Evolutionary conservation across 495 filamentous ascomycete genomes (phyloP).

Genomic region (Pseudomonodictys pantanalensis): DNA sequence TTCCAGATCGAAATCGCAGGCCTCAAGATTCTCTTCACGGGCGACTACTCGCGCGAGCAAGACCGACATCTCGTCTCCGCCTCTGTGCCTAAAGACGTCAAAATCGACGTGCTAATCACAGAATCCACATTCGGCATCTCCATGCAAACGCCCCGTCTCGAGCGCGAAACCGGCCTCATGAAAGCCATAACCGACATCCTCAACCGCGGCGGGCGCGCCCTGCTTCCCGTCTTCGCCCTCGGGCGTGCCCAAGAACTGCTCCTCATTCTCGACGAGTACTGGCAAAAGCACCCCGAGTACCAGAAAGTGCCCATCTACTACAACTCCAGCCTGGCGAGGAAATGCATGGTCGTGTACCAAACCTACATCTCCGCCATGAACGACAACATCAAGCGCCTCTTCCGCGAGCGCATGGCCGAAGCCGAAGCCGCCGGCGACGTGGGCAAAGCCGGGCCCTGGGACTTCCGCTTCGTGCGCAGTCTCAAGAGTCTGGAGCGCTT

Average conservation of each 20-base stretch:
- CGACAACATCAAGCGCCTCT: conserved; percentile 91
- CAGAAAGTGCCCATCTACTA: conserved; percentile 95
- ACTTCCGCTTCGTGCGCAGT: conserved; percentile 86
- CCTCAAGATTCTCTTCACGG: conserved; percentile 93
- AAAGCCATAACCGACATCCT: conserved; percentile 87
- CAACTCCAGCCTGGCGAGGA: conserved; percentile 85
- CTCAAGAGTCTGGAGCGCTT: conserved; percentile 91
- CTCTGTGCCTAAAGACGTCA: conserved; percentile 75
- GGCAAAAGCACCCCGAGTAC: conserved; percentile 78
- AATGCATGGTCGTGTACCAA: conserved; percentile 98
- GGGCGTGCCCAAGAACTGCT: conserved; percentile 91
- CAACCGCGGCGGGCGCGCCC: conserved; percentile 82
- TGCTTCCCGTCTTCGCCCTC: conserved; percentile 94
- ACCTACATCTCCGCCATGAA: conserved; percentile 98
- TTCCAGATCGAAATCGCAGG: conserved; percentile 95
- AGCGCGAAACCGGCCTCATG: conserved; percentile 90
- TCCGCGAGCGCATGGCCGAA: conserved; percentile 81
- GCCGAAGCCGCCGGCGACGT: conserved; percentile 70
- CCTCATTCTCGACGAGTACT: conserved; percentile 95
- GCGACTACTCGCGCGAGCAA: conserved; percentile 91
- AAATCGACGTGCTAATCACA: conserved; percentile 93
- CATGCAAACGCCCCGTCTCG: conserved; percentile 79
- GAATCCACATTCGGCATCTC: conserved; percentile 96
- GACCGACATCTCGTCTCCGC: conserved; percentile 94
- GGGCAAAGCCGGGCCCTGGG: conserved; percentile 82